Conservation (phyloP, 306 rosid species). For the Crotalaria pallida region DNA sequence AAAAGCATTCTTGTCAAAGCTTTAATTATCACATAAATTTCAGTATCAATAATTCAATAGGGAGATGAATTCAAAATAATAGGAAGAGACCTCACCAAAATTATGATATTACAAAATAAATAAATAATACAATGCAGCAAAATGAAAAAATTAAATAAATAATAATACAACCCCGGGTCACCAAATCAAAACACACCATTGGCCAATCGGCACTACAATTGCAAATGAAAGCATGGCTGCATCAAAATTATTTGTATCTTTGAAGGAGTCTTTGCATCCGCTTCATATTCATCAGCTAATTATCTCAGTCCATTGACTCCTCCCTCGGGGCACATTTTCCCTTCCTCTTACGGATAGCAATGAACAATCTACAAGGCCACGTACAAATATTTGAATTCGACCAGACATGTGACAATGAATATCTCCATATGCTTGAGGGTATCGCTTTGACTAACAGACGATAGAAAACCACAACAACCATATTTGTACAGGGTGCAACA, state of each 20-base stretch:
- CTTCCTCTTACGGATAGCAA: slow-evolving; percentile 24
- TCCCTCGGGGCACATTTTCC: slow-evolving; percentile 7
- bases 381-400: slow-evolving; percentile 20
- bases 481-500: slow-evolving; percentile 46
- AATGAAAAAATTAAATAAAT: neutral
- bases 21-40: neutral
- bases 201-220: slow-evolving; percentile 11
- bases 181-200: slow-evolving; percentile 23
- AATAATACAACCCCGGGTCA: slow-evolving; percentile 10
- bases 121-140: slow-evolving; percentile 27
- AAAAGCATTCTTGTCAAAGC: neutral
- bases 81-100: neutral
- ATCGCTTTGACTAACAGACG: slow-evolving; percentile 15
- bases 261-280: neutral
- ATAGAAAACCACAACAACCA: slow-evolving; percentile 28
- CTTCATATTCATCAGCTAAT: slow-evolving; percentile 17
- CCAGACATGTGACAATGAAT: slow-evolving; percentile 16
- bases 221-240: slow-evolving; percentile 19
- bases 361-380: slow-evolving; percentile 37
- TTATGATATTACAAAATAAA: slow-evolving; percentile 22
- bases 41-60: slow-evolving; percentile 11
- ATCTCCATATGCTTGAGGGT: slow-evolving; percentile 25
- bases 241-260: slow-evolving; percentile 4
- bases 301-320: neutral
- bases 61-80: neutral